A percentile compares a stretch with the other conserved stretches of the same genome.
Evolutionary conservation across 2,329 filamentous ascomycete species (phyloP).

Genomic region (Hymenoscyphus occultus): DNA sequence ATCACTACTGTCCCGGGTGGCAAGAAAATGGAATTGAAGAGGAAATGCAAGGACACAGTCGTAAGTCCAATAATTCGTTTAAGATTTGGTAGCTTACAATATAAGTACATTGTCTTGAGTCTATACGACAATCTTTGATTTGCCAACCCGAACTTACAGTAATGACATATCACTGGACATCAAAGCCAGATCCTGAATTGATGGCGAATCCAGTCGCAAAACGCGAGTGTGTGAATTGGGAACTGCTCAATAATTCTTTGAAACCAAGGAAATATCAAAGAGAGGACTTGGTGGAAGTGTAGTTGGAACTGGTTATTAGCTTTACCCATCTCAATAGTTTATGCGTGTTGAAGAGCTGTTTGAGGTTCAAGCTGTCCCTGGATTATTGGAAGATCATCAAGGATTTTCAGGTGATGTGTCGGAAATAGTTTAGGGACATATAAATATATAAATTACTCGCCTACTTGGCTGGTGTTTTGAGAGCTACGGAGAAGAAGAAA

Average conservation of each 20-base stretch:
- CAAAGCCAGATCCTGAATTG: background rate
- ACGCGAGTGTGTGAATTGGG: constrained; percentile 9
- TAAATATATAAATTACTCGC: too few species aligned
- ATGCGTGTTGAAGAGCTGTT: background rate
- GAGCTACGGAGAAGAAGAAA: too few species aligned
- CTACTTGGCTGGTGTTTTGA: too few species aligned
- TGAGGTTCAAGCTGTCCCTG: too few species aligned
- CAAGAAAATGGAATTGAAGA: constrained; percentile 6
- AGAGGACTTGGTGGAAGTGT: background rate
- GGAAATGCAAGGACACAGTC: constrained; percentile 7
- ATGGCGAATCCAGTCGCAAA: constrained; percentile 8
- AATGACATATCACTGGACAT: constrained; percentile 8
- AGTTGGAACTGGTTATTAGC: background rate
- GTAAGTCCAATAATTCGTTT: background rate
- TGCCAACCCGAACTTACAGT: constrained; percentile 9
- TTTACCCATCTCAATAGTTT: background rate
- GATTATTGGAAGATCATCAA: too few species aligned
- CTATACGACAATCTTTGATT: constrained; percentile 9
- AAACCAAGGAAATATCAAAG: background rate
- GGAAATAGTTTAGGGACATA: too few species aligned
- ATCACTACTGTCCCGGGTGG: constrained; percentile 8
- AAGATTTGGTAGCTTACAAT: constrained; percentile 1
- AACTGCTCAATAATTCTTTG: background rate
- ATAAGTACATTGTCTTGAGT: constrained; percentile 9
- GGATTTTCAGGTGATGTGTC: too few species aligned